Evolutionary conservation across 345 rosid genomes (phyloP).

Genomic region (Gossypium thurberi): DNA sequence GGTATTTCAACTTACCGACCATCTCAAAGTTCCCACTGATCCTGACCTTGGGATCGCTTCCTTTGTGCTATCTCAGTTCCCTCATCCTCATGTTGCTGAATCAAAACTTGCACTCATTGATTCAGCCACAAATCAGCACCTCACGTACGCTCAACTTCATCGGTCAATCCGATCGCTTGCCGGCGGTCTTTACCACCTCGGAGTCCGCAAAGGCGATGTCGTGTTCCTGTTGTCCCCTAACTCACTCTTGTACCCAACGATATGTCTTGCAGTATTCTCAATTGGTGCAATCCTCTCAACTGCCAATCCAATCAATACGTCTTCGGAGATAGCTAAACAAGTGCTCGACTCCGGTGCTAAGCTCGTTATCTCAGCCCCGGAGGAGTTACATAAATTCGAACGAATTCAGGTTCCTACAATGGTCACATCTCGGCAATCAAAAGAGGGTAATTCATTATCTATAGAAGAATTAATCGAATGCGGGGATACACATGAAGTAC

Average conservation of each 20-base stretch:
- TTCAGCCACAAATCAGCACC: slow-evolving; percentile 19
- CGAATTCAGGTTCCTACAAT: slow-evolving; percentile 26
- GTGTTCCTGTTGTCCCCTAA: slow-evolving; percentile 54
- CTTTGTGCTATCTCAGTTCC: slow-evolving; percentile 40
- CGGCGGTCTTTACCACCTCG: slow-evolving; percentile 34
- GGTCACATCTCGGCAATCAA: slow-evolving; percentile 21
- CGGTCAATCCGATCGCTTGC: slow-evolving; percentile 42
- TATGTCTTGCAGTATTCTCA: slow-evolving; percentile 47
- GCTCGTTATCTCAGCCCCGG: slow-evolving; percentile 38
- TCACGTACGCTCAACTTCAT: slow-evolving; percentile 38
- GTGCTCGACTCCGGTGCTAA: slow-evolving; percentile 48
- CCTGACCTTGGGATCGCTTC: slow-evolving; percentile 31
- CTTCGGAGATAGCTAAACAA: slow-evolving; percentile 41
- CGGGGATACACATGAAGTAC: slow-evolving; percentile 28
- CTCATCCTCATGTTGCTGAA: slow-evolving; percentile 26
- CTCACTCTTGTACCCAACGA: slow-evolving; percentile 39
- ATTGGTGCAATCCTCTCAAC: slow-evolving; percentile 51
- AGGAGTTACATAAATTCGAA: slow-evolving; percentile 38
- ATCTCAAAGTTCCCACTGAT: slow-evolving; percentile 27
- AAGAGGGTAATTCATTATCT: slow-evolving; percentile 15
- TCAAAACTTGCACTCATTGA: slow-evolving; percentile 42
- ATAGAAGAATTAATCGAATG: slow-evolving; percentile 43
- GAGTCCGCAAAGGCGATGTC: slow-evolving; percentile 47
- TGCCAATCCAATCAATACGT: slow-evolving; percentile 50
- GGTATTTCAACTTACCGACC: slow-evolving; percentile 22